Evolutionary conservation across 495 filamentous ascomycete genomes (phyloP).

Genomic region (Usnea hakonensis): DNA sequence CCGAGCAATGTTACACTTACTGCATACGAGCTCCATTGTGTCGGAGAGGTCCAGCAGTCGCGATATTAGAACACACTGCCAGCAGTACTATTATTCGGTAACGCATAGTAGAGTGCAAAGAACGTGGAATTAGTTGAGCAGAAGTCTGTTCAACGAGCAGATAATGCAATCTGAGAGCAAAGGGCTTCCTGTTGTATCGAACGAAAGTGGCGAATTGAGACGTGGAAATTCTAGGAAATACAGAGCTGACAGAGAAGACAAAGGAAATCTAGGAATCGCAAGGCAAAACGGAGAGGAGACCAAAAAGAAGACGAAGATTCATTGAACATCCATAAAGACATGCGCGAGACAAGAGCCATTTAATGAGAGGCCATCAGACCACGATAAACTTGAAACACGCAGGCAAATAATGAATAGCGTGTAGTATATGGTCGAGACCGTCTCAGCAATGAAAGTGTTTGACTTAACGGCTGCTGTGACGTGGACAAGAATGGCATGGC

Average conservation of each 20-base stretch:
- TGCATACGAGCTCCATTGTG: constrained; percentile 11
- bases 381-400: constrained; percentile 16
- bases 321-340: neutral
- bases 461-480: constrained; percentile 21
- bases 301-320: constrained; percentile 1
- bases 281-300: neutral
- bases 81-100: constrained; percentile 20
- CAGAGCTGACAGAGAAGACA: neutral
- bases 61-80: constrained; percentile 22
- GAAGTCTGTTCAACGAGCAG: constrained; percentile 6
- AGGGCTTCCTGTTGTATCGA: neutral
- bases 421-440: constrained; percentile 1
- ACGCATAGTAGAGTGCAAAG: constrained; percentile 16
- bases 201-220: neutral
- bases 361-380: constrained; percentile 15
- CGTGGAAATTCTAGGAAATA: constrained; percentile 1
- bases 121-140: constrained; percentile 8
- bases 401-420: neutral
- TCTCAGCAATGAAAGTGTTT: constrained; percentile 13
- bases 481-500: constrained; percentile 2
- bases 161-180: neutral
- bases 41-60: constrained; percentile 21
- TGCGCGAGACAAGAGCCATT: constrained; percentile 12
- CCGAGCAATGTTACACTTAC: constrained; percentile 8
- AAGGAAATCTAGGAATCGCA: constrained; percentile 13